Base-by-base conservation (phyloP, 768 basidiomycete genomes). In the Mycena galericulata region DNA sequence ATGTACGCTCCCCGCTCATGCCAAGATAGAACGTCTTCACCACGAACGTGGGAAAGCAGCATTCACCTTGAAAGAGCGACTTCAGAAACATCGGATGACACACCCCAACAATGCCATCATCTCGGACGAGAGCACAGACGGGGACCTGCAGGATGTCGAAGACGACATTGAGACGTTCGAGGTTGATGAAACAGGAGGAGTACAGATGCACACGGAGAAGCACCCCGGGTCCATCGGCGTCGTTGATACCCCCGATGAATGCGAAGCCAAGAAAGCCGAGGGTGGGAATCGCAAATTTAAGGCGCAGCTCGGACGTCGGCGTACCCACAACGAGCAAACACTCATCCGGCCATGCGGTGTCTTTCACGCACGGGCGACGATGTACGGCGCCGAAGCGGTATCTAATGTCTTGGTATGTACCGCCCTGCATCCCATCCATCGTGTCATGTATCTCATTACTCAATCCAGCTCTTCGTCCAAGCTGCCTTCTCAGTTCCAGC, bases 291-390 rank as follows among this genome's bases (percentile, higher is more conserved):
- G 47, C 30, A 66, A 66, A 20, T 27, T 64, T 45, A 68, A 69
- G 29, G 71, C 69, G 0, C 45, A 59, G 20, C 70, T 77, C 22
- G 70, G 69, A 0, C 40, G 57, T 0, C 36, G 29, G 3, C 65
- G 71, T 8, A 75, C 74, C 0, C 75, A 76, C 50, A 74, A 73
- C 57, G 74, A 76, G 49, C 71, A 73, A 27, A 68, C 43, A 0
- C 43, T 73, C 1, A 55, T 72, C 17, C 56, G 62, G 1, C 72
- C 75, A 0, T 77, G 76, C 49, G 70, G 74, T 5, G 53, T 77
- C 4, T 69, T 78, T 15, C 15, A 49, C 26, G 58, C 62, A 0
- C 51, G 69, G 6, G 75, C 67, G 10, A 75, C 76, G 0, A 58
- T 76, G 11, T 74, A 57, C 36, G 46, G 36, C 7, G 72, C 75